phyloP scores from a whole-genome alignment of 495 filamentous ascomycete genomes.

The Rusavskia elegans region DNA sequence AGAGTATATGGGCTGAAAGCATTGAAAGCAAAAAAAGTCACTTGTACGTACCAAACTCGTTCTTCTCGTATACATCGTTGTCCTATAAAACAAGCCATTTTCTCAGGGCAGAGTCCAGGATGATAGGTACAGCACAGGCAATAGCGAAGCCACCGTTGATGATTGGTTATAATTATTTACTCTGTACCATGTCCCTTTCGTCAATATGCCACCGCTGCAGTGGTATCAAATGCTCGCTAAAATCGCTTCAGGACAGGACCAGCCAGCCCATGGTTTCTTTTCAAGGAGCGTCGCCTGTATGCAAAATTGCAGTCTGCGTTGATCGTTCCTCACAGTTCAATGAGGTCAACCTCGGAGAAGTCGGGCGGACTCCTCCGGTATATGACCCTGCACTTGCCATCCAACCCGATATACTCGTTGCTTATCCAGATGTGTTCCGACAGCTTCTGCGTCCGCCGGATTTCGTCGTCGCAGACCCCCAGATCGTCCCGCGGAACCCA shows the following conservation, averaged over 20 bases:
- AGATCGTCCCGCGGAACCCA: conserved; percentile 92
- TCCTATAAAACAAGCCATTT: no score
- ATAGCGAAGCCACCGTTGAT: no score
- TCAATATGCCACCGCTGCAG: background rate
- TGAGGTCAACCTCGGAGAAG: conserved; percentile 80
- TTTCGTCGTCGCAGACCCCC: conserved; percentile 83
- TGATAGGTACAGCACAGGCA: no score
- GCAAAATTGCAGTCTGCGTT: no score
- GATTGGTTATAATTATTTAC: no score
- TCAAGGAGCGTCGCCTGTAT: no score
- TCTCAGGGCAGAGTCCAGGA: no score
- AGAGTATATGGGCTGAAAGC: no score
- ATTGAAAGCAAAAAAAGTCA: no score
- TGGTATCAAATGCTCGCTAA: conserved; percentile 4
- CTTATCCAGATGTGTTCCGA: conserved; percentile 83
- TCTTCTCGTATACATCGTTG: no score
- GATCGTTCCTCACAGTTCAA: conserved; percentile 36
- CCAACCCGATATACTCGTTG: conserved; percentile 77
- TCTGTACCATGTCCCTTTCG: background rate
- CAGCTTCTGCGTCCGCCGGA: conserved; percentile 58
- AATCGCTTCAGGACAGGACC: background rate
- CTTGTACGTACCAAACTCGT: no score
- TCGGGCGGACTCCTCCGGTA: conserved; percentile 84
- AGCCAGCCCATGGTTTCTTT: background rate
- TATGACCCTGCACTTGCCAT: conserved; percentile 69